A percentile compares a stretch with the other conserved stretches of the same genome.
These are phyloP conservation scores for Rhododendron henanense DNA, from an alignment of 148 eudicot species.

Conservation along the genomic window DNA sequence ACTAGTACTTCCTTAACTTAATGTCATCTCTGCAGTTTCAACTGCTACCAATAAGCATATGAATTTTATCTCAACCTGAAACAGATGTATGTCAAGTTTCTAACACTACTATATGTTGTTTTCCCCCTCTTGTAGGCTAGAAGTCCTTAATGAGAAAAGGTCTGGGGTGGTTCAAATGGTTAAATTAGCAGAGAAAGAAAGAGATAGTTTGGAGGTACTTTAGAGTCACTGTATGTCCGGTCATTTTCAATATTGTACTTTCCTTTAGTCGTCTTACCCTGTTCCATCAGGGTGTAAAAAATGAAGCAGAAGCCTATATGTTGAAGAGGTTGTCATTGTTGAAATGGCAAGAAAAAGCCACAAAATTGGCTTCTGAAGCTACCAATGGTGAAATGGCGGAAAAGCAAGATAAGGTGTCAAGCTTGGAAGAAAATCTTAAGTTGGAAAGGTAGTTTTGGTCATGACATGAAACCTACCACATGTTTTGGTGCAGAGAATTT, in stretches of 20 bases:
- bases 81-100: neutral
- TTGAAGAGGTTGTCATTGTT: constrained; percentile 71
- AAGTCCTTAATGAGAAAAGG: constrained; percentile 79
- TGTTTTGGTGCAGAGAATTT: neutral
- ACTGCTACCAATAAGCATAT: neutral
- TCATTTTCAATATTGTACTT: neutral
- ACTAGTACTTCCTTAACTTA: neutral
- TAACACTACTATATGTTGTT: neutral
- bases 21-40: neutral
- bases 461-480: neutral
- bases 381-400: constrained; percentile 45
- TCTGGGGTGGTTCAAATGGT: constrained; percentile 98
- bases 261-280: neutral
- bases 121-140: constrained; percentile 45
- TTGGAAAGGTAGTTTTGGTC: constrained; percentile 52
- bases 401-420: constrained; percentile 50
- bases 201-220: constrained; percentile 80
- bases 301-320: constrained; percentile 95
- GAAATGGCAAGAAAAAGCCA: constrained; percentile 96
- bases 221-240: neutral
- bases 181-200: constrained; percentile 96
- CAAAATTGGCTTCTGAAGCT: constrained; percentile 74
- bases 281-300: constrained; percentile 66
- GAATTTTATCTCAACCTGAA: neutral
- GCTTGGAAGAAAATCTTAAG: constrained; percentile 63